Evolutionary conservation across 768 basidiomycete genomes (phyloP).

Genomic region (Stropharia rugosoannulata): DNA sequence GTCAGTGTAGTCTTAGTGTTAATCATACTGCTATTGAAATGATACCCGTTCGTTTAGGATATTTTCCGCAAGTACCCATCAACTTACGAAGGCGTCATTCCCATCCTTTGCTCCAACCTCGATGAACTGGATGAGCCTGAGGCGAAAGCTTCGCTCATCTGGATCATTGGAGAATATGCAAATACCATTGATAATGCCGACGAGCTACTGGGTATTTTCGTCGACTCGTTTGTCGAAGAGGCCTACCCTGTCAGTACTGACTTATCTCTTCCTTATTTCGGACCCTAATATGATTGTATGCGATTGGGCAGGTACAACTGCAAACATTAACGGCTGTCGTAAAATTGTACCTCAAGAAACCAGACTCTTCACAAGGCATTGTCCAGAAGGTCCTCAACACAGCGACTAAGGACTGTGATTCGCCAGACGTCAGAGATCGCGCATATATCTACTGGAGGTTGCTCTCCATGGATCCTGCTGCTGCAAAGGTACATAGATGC

Average conservation of each 20-base stretch:
- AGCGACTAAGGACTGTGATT: conserved; percentile 96
- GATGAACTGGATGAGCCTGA: conserved; percentile 98
- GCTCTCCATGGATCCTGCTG: conserved; percentile 90
- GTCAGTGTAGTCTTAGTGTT: conserved; percentile 36
- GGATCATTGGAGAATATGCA: conserved; percentile 99
- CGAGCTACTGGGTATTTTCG: conserved; percentile 86
- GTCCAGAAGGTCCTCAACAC: conserved; percentile 92
- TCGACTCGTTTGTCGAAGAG: conserved; percentile 93
- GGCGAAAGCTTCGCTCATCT: conserved; percentile 96
- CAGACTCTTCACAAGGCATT: conserved; percentile 87
- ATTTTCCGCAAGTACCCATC: conserved; percentile 98
- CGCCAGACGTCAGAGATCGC: conserved; percentile 92
- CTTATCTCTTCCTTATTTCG: background rate
- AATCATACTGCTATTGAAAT: background rate
- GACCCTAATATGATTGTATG: background rate
- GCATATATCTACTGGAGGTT: conserved; percentile 99
- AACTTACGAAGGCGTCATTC: conserved; percentile 96
- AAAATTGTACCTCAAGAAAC: conserved; percentile 94
- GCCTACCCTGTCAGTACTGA: conserved; percentile 69
- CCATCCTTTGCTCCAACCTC: conserved; percentile 89
- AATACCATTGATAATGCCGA: conserved; percentile 97
- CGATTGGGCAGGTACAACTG: conserved; percentile 54
- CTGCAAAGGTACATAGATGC: conserved; percentile 73
- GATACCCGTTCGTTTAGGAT: conserved; percentile 53
- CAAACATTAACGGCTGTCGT: conserved; percentile 93